A percentile compares a stretch with the other conserved stretches of the same genome.
phyloP scores from a whole-genome alignment of 306 rosid genomes.

The Luffa aegyptiaca region DNA sequence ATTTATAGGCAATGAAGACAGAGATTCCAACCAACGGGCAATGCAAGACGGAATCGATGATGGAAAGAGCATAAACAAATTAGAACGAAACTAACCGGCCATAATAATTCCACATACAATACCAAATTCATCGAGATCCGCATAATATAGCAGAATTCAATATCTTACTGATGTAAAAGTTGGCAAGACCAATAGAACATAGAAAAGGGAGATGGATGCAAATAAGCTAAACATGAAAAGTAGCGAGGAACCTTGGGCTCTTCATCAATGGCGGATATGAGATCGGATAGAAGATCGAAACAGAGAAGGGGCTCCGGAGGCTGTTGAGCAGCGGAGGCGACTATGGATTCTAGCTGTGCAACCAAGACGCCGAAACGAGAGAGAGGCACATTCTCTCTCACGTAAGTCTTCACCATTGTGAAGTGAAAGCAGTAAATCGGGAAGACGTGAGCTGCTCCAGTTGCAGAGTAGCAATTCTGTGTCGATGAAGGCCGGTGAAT shows the following conservation, averaged over 20 bases:
- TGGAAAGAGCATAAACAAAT: neutral
- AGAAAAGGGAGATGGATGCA: neutral
- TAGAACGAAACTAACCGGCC: neutral
- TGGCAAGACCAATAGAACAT: neutral
- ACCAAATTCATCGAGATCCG: neutral
- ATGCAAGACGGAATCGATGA: neutral
- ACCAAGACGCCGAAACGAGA: conserved; percentile 93
- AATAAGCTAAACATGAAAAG: neutral
- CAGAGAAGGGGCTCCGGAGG: conserved; percentile 90
- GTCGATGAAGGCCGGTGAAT: neutral
- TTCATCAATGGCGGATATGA: conserved; percentile 77
- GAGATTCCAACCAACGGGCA: neutral
- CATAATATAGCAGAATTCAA: neutral
- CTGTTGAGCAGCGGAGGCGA: conserved; percentile 67
- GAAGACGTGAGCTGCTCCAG: neutral
- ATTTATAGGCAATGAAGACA: neutral
- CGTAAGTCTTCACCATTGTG: conserved; percentile 45
- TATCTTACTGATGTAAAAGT: neutral
- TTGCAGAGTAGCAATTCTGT: neutral
- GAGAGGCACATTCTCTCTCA: conserved; percentile 56
- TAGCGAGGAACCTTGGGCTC: conserved; percentile 60
- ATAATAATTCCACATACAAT: neutral
- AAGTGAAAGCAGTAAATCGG: neutral
- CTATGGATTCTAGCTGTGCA: conserved; percentile 95
- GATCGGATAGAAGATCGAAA: conserved; percentile 98